Evolutionary conservation across 176 grass and related monocot genomes (phyloP), one percentile per base, ranked within the genome.

Genomic region (Hordeum vulgare): DNA sequence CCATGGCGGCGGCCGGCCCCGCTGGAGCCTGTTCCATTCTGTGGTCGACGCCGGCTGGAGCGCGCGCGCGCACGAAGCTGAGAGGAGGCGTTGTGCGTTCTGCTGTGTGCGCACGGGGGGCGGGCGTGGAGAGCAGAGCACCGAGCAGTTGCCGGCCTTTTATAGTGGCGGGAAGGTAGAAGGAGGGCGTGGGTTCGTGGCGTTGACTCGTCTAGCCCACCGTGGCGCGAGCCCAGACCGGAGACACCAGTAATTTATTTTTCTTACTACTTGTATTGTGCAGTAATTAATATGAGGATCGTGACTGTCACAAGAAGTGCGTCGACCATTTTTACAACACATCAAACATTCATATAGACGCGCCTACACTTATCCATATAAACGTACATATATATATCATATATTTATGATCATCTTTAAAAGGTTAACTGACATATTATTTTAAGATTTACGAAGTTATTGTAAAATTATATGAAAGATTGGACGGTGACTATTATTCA

Each of bases 111-210:
- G 74, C 39, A 57, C 21, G 25, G 78, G 37, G 76, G 62, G 11
- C 49, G 86, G 57, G 65, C 28, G 42, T 51, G 71, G 14, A 63
- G 27, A 79, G 49, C 35, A 80, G 66, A 83, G 83, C 74, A 79
- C 66, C 51, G 57, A 78, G 86, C 60, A 82, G 90, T 80, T 85
- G 78, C 7, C 15, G 53, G n/a, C 37, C 44, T 73, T 74, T 51
- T 74, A 74, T 74, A 51, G 42, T 51, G 71, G 71, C 71, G 71
- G 71, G 71, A 74, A 74, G 41, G 42, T 0, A 51, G 71, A 49
- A 20, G 42, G 25, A 31, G 44, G 44, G 42, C 42, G 71, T 74
- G 71, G 71, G 71, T 49, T 74, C 25, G 71, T 74, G 71, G 71
- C 42, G 71, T 74, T 74, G 71, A 74, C 41, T 73, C 24, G 41